These are phyloP conservation scores for Boletellus emodensis DNA, from an alignment of 768 basidiomycete species.

Conservation along the genomic window DNA sequence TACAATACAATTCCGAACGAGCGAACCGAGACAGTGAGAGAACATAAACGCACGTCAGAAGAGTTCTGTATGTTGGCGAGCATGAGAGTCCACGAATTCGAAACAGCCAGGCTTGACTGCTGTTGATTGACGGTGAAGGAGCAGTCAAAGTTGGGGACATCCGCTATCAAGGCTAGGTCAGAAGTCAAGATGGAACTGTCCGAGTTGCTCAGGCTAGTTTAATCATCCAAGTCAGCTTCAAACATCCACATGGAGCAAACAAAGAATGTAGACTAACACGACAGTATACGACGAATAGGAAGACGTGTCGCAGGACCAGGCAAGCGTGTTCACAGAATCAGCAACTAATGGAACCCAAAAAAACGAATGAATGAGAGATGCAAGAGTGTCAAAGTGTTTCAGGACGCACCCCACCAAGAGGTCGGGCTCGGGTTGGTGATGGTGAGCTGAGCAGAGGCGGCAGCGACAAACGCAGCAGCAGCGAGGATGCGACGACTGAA, in stretches of 20 bases:
- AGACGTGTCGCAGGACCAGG: constrained; percentile 52
- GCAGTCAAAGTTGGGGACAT: constrained; percentile 55
- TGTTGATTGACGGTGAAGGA: constrained; percentile 49
- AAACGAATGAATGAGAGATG: background rate
- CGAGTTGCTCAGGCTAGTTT: constrained; percentile 42
- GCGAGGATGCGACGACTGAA: constrained; percentile 31
- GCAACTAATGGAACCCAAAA: constrained; percentile 40
- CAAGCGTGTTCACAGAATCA: constrained; percentile 50
- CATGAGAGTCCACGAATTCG: constrained; percentile 46
- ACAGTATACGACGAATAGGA: constrained; percentile 45
- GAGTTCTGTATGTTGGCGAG: constrained; percentile 49
- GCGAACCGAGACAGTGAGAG: background rate
- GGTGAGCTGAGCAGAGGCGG: constrained; percentile 33
- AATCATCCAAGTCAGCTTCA: constrained; percentile 5
- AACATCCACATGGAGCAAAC: constrained; percentile 5
- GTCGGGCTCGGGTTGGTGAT: constrained; percentile 43
- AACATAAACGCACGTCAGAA: constrained; percentile 44
- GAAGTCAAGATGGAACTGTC: constrained; percentile 36
- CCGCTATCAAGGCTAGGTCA: constrained; percentile 41
- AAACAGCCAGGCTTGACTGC: constrained; percentile 40
- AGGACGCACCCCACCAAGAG: constrained; percentile 60
- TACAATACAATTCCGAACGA: background rate
- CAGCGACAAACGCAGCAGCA: constrained; percentile 36
- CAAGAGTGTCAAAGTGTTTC: background rate
- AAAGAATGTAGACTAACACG: constrained; percentile 24